Conservation (phyloP, 176 grass and related monocot species). For the Dendrocalamus sinicus region DNA sequence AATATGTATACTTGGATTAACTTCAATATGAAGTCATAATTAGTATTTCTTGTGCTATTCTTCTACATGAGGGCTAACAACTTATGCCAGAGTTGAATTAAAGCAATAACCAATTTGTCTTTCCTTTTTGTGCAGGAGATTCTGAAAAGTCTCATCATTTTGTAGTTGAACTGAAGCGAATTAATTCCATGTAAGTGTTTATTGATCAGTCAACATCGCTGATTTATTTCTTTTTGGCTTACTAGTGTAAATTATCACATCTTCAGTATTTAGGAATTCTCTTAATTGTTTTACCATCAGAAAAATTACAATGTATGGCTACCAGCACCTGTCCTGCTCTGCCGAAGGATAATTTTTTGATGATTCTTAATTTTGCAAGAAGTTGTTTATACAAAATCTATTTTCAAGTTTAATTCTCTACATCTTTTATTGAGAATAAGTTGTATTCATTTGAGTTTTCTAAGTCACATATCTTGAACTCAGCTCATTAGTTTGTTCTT, state of each 20-base stretch:
- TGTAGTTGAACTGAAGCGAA: slow-evolving; percentile 46
- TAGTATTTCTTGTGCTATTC: slow-evolving; percentile 5
- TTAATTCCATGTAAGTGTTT: slow-evolving; percentile 56
- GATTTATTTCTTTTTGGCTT: slow-evolving; percentile 21
- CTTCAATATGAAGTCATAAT: slow-evolving; percentile 20
- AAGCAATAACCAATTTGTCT: slow-evolving; percentile 20
- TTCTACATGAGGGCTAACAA: not conserved
- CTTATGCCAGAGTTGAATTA: slow-evolving; percentile 13
- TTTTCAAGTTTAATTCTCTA: not conserved
- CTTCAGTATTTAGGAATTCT: not conserved
- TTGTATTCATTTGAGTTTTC: not conserved
- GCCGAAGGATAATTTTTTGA: not conserved
- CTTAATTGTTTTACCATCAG: not conserved
- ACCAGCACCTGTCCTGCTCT: not conserved
- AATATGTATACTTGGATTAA: slow-evolving; percentile 16
- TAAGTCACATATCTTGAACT: not conserved
- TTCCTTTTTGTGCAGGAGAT: slow-evolving; percentile 42
- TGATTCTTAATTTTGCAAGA: slow-evolving; percentile 19
- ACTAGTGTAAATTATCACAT: slow-evolving; percentile 12
- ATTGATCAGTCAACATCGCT: not conserved
- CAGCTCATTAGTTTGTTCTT: slow-evolving; percentile 21
- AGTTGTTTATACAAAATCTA: not conserved
- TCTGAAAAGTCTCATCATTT: slow-evolving; percentile 35
- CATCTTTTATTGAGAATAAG: not conserved
- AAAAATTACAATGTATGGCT: not conserved